Evolutionary conservation across 106 monocot species (phyloP), one percentile per base, ranked within the genome.

Genomic region (Phalaenopsis aphrodite): DNA sequence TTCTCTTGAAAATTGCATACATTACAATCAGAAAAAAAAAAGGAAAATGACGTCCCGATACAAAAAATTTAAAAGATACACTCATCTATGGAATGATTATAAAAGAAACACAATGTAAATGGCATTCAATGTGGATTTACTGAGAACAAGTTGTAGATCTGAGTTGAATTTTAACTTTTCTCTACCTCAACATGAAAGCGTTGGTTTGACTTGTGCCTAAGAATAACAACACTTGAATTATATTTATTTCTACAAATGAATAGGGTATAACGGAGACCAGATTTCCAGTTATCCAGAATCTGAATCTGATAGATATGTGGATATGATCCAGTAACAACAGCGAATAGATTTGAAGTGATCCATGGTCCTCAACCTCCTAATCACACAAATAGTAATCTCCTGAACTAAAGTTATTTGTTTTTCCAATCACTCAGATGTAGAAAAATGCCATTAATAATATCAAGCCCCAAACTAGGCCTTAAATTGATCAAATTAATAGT

Each of bases 401-500:
- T 21, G 21, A 23, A 21, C 8, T n/a, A 61, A 21, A 61, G 61
- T 61, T 3, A 21, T 5, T 21, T 61, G 0, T 61, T 23, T 61
- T 52, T 12, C 15, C 52, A 52, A 21, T 61, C 61, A 21, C 61
- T 21, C 61, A 61, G 21, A 21, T 21, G 5, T 19, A 18, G 4
- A 52, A 52, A 52, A 49, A 49, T 61, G 0, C 6, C 21, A 61
- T 21, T 4, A 19, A 61, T 61, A 61, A 61, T 61, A 19, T 61
- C 61, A 18, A 30, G 21, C 61, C 61, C 19, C 61, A n/a, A 21
- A 61, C 5, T n/a, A 61, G 21, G 6, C n/a, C 52, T 52, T 61
- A 61, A 61, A 61, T 39, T 38, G 39, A 69, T 39, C 69, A 69
- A 69, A 39, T 41, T 69, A 69, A 69, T 69, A 69, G 69, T 69